Base-by-base conservation (phyloP, 2,329 filamentous ascomycete genomes). In the Aspergillus alliaceus region DNA sequence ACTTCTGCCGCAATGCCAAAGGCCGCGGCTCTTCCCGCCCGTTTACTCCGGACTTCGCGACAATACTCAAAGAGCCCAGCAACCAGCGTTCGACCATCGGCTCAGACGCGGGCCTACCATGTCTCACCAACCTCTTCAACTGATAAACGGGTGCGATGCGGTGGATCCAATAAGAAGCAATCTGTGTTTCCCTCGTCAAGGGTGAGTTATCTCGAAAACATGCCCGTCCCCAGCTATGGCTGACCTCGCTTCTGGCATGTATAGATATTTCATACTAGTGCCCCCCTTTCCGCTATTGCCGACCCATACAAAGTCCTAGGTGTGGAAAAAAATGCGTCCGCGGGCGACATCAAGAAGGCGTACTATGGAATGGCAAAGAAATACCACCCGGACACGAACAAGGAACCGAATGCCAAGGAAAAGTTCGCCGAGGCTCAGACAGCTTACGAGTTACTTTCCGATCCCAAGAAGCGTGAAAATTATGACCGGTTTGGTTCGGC, bases 281-380 rank as follows among this genome's bases (percentile, higher is more conserved):
- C 73, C 77, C 66, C 78, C 31, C 90, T 88, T 72, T 87, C 88
- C 71, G 84, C 86, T 24, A 88, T 87, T 44, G 85, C 90, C 72
- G 90, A 99, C 69, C 95, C 95, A 1, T 99, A 99, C 76, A 85
- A 86, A 63, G 84, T 90, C 4, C 86, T 99, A 27, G 95, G 95
- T 14, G 91, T 99, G 29, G 81, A 81, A 68, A 96, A 93, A 74
- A 83, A 77, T 60, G 91, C 95, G n/a, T 87, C 90, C 1, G 80
- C 91, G 3, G 81, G 86, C 58, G 93, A 98, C 34, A 98, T 99
- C 73, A 99, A 99, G 75, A 98, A 97, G 75, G 93, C 95, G 3
- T 99, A 99, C 80, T 99, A 99, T 73, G 91, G 93, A 51, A 82
- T 98, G 58, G 95, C 95, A 20, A 99, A 99, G 77, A 99, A 98